Conservation (phyloP, 1,284 basidiomycete species). For the Termitomyces sp. region DNA sequence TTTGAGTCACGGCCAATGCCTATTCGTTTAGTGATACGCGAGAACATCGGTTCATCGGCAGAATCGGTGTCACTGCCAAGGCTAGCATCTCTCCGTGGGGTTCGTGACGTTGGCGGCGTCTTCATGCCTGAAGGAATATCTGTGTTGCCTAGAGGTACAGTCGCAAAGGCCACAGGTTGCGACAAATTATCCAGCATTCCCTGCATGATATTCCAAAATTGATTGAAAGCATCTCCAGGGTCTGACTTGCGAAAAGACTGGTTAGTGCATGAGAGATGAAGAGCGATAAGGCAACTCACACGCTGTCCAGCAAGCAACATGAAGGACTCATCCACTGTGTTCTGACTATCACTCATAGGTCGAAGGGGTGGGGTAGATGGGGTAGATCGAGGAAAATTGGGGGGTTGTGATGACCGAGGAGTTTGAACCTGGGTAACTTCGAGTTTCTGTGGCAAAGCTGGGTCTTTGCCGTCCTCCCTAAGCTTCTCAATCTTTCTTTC, state of each 20-base stretch:
- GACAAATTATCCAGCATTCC: conserved; percentile 77
- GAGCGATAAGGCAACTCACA: conserved; percentile 35
- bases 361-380: conserved; percentile 45
- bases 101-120: conserved; percentile 24
- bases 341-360: conserved; percentile 63
- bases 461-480: conserved; percentile 69
- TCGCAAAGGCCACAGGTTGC: conserved; percentile 81
- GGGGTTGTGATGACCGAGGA: conserved; percentile 25
- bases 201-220: conserved; percentile 81
- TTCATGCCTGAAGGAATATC: conserved; percentile 25
- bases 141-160: conserved; percentile 58
- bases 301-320: conserved; percentile 71
- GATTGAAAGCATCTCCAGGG: conserved; percentile 75
- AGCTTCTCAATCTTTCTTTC: conserved; percentile 65
- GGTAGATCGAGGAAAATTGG: conserved; percentile 22
- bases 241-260: conserved; percentile 46
- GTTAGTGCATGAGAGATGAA: conserved; percentile 3
- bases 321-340: conserved; percentile 76
- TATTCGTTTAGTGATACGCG: conserved; percentile 43
- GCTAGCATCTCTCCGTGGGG: conserved; percentile 41
- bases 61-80: conserved; percentile 58
- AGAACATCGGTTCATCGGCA: conserved; percentile 52
- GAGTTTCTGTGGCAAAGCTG: conserved; percentile 52
- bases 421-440: conserved; percentile 26
- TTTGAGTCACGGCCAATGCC: conserved; percentile 31